These are phyloP conservation scores for Cyclotella baltica DNA, from an alignment of 108 stramenopile species.

Conservation along the genomic window DNA sequence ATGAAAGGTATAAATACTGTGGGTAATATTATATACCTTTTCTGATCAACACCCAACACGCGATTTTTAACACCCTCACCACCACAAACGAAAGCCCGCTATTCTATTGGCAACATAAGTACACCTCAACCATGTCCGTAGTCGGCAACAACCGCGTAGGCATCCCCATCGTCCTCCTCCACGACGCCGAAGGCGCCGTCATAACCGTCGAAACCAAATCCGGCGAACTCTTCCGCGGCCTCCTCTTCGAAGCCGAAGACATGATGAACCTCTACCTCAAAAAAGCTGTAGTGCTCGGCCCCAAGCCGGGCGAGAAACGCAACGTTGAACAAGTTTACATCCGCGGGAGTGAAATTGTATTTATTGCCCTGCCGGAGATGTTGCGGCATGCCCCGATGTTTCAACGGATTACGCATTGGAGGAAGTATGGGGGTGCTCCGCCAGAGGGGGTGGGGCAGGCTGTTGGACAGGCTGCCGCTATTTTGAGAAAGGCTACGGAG, in stretches of 20 bases:
- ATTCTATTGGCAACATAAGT: not conserved
- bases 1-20: too few species aligned
- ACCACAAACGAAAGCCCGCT: not conserved
- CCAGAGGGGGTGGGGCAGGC: conserved; percentile 90
- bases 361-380: conserved; percentile 88
- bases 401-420: conserved; percentile 89
- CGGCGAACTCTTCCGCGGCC: conserved; percentile 84
- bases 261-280: conserved; percentile 92
- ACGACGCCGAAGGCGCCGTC: conserved; percentile 89
- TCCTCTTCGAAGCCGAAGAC: conserved; percentile 91
- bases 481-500: conserved; percentile 86
- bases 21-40: too few species aligned
- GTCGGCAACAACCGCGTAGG: conserved; percentile 92
- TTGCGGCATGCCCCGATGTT: conserved; percentile 92
- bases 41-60: too few species aligned
- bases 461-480: conserved; percentile 91
- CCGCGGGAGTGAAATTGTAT: conserved; percentile 83
- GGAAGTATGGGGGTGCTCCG: conserved; percentile 91
- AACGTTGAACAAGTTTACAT: conserved; percentile 83
- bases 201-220: conserved; percentile 87
- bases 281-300: conserved; percentile 75
- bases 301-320: conserved; percentile 67
- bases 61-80: not conserved
- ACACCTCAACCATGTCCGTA: conserved; percentile 78
- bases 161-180: conserved; percentile 89